phyloP scores from a whole-genome alignment of 306 rosid genomes.

The Cucumis sativus region DNA sequence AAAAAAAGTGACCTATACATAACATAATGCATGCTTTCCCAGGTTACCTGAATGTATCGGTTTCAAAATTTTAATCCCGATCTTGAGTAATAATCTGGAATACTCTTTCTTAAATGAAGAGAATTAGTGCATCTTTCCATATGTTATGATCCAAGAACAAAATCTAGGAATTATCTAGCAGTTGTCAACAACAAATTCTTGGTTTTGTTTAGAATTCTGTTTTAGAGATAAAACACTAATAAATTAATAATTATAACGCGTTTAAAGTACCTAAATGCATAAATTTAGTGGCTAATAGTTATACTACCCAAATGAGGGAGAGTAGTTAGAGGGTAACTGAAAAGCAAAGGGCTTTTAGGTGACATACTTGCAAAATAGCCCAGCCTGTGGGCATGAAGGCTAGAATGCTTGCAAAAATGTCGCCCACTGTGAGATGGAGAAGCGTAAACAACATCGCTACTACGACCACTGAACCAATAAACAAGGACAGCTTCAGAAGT shows the following conservation, averaged over 20 bases:
- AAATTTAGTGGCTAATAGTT: neutral
- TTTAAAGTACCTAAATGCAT: no score
- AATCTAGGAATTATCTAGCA: neutral
- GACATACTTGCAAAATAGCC: slow-evolving; percentile 71
- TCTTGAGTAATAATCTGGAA: no score
- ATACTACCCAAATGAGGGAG: neutral
- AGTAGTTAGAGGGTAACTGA: neutral
- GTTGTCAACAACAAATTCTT: neutral
- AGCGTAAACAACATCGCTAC: slow-evolving; percentile 47
- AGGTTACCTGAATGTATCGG: no score
- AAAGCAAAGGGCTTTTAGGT: neutral
- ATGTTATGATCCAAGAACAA: neutral
- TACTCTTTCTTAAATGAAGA: neutral
- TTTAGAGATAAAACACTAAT: no score
- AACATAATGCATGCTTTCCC: no score
- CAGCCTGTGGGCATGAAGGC: slow-evolving; percentile 93
- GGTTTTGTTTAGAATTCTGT: neutral
- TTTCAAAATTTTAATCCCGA: no score
- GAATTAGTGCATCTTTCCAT: neutral
- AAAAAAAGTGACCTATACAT: neutral
- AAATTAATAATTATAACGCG: no score
- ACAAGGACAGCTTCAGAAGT: slow-evolving; percentile 69
- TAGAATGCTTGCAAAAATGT: slow-evolving; percentile 68
- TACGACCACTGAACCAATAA: slow-evolving; percentile 47
- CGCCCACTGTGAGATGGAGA: slow-evolving; percentile 63